A percentile compares a stretch with the other conserved stretches of the same genome.
phyloP scores from a whole-genome alignment of 106 monocot genomes.

The Dendrobium huoshanense region DNA sequence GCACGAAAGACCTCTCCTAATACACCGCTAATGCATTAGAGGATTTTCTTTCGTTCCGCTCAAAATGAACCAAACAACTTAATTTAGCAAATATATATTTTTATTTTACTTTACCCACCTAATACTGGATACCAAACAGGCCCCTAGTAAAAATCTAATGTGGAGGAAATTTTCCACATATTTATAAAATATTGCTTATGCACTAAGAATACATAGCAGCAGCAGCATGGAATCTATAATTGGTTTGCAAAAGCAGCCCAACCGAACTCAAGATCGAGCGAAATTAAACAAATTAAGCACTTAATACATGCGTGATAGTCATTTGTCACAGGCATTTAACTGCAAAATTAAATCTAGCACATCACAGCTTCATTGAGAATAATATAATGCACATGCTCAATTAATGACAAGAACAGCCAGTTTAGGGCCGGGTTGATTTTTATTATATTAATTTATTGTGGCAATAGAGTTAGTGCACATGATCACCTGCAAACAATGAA shows the following conservation, averaged over 20 bases:
- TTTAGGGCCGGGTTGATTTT: background rate
- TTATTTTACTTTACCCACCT: too few species aligned
- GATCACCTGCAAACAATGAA: slow-evolving; percentile 87
- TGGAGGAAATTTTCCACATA: too few species aligned
- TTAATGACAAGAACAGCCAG: background rate
- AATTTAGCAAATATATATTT: too few species aligned
- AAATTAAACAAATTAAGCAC: background rate
- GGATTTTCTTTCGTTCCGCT: too few species aligned
- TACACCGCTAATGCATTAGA: too few species aligned
- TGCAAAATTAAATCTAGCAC: background rate
- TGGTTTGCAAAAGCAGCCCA: background rate
- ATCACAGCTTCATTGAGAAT: background rate
- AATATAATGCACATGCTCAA: background rate
- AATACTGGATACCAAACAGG: too few species aligned
- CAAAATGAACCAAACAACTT: too few species aligned
- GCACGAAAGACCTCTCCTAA: too few species aligned
- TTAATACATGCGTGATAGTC: background rate
- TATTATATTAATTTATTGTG: background rate
- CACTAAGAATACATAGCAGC: too few species aligned
- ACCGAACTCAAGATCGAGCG: background rate
- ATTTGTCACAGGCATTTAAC: background rate
- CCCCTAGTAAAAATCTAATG: too few species aligned
- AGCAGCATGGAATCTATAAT: background rate
- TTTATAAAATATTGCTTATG: too few species aligned
- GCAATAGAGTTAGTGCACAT: background rate